Conservation (phyloP, 2,329 filamentous ascomycete species). For the Penicillium verrucosum region DNA sequence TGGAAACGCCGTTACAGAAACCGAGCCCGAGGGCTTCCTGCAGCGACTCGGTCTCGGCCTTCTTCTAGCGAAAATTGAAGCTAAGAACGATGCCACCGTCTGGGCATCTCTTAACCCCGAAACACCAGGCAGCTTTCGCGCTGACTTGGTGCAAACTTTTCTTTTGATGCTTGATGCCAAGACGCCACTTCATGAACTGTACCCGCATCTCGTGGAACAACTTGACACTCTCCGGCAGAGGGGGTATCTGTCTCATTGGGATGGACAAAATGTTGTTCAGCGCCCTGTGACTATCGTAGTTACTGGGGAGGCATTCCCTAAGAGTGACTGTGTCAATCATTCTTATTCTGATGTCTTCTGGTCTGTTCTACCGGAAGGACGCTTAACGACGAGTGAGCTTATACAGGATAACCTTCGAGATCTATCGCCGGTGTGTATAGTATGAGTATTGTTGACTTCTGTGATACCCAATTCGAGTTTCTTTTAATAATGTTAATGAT, state of each 20-base stretch:
- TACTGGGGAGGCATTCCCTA: conserved; percentile 8
- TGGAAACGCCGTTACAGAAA: conserved; percentile 9
- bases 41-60: conserved; percentile 24
- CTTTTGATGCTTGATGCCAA: conserved; percentile 26
- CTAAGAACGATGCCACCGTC: conserved; percentile 6
- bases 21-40: conserved; percentile 11
- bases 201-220: conserved; percentile 18
- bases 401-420: conserved; percentile 3
- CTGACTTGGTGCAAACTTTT: conserved; percentile 16
- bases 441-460: conserved; percentile 4
- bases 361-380: conserved; percentile 1
- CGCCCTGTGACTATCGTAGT: conserved; percentile 27
- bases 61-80: conserved; percentile 16
- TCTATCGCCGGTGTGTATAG: conserved; percentile 13
- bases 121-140: neutral
- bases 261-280: conserved; percentile 17
- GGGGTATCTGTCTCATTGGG: conserved; percentile 25
- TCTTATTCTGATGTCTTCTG: conserved; percentile 17
- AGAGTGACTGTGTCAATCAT: conserved; percentile 4
- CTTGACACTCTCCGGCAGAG: conserved; percentile 19
- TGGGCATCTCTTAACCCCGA: neutral
- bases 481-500: neutral
- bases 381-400: neutral
- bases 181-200: conserved; percentile 14
- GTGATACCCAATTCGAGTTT: conserved; percentile 19